phyloP scores from a whole-genome alignment of 108 stramenopile genomes.

The Parietichytrium sp. region DNA sequence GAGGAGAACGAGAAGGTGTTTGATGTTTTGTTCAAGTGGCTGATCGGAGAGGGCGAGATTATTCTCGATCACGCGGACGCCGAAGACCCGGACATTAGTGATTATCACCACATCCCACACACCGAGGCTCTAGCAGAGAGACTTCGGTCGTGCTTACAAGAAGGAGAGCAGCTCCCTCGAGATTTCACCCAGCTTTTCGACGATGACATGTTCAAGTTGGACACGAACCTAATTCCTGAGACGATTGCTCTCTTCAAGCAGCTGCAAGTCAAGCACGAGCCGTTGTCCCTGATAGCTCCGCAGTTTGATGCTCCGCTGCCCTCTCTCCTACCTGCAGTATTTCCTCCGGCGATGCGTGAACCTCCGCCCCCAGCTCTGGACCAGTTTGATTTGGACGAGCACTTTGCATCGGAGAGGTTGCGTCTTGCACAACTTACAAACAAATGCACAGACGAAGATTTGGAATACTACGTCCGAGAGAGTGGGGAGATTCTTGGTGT shows the following conservation, averaged over 20 bases:
- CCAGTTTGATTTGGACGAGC: constrained; percentile 81
- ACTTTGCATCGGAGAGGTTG: constrained; percentile 66
- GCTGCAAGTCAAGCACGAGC: constrained; percentile 73
- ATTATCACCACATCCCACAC: constrained; percentile 67
- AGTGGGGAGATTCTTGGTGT: constrained; percentile 69
- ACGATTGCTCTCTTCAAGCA: constrained; percentile 67
- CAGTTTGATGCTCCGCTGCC: constrained; percentile 78
- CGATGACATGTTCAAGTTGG: constrained; percentile 68
- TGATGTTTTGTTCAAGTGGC: constrained; percentile 67
- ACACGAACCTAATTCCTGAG: constrained; percentile 68
- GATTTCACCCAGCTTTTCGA: constrained; percentile 72
- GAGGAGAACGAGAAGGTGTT: constrained; percentile 69
- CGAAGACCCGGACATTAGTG: constrained; percentile 56
- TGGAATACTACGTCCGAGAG: constrained; percentile 71
- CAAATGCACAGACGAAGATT: constrained; percentile 64
- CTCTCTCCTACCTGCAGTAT: constrained; percentile 68
- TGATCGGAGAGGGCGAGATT: constrained; percentile 46
- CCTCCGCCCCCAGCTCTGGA: constrained; percentile 75
- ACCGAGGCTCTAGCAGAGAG: constrained; percentile 67
- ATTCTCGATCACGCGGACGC: constrained; percentile 33
- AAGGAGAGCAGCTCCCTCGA: constrained; percentile 68
- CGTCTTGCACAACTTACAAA: constrained; percentile 75
- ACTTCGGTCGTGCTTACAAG: constrained; percentile 72
- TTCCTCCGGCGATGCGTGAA: constrained; percentile 66
- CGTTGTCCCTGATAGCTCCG: constrained; percentile 69